Evolutionary conservation across 345 rosid genomes (phyloP).

Genomic region (Salix arbutifolia): DNA sequence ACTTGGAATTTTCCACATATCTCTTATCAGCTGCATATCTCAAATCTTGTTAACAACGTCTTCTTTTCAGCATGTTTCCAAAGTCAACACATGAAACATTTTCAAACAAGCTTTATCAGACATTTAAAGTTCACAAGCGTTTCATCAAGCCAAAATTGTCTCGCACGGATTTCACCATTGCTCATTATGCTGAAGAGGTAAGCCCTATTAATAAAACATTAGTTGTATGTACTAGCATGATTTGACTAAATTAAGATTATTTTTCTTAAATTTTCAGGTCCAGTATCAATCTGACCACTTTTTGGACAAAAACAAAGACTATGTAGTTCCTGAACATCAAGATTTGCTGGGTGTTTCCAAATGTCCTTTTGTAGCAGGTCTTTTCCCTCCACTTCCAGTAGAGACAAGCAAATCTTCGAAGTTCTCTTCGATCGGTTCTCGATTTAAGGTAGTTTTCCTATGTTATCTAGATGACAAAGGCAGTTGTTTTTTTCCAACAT

Average conservation of each 20-base stretch:
- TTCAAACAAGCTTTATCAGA: constrained; percentile 89
- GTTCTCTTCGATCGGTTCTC: constrained; percentile 91
- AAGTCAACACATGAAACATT: constrained; percentile 98
- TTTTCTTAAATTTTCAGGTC: constrained; percentile 45
- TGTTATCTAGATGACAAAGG: not conserved
- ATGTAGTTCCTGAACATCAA: constrained; percentile 91
- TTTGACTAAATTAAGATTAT: not conserved
- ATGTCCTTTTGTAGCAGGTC: constrained; percentile 82
- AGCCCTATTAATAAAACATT: constrained; percentile 5
- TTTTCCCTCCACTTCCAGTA: constrained; percentile 85
- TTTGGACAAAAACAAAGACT: constrained; percentile 96
- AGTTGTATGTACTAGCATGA: not conserved
- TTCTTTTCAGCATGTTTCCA: constrained; percentile 82
- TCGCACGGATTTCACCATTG: constrained; percentile 82
- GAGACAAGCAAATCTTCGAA: constrained; percentile 87
- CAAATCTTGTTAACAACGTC: constrained; percentile 9
- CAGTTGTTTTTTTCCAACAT: not conserved
- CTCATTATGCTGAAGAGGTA: constrained; percentile 98
- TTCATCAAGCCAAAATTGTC: constrained; percentile 93
- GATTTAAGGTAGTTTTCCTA: constrained; percentile 68
- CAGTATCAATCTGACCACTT: constrained; percentile 86
- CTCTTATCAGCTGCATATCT: not conserved
- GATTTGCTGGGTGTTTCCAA: constrained; percentile 72
- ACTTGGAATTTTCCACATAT: not conserved
- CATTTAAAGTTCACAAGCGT: constrained; percentile 78